Base-by-base conservation (phyloP, 148 eudicot genomes). In the Amaranthus cruentus region DNA sequence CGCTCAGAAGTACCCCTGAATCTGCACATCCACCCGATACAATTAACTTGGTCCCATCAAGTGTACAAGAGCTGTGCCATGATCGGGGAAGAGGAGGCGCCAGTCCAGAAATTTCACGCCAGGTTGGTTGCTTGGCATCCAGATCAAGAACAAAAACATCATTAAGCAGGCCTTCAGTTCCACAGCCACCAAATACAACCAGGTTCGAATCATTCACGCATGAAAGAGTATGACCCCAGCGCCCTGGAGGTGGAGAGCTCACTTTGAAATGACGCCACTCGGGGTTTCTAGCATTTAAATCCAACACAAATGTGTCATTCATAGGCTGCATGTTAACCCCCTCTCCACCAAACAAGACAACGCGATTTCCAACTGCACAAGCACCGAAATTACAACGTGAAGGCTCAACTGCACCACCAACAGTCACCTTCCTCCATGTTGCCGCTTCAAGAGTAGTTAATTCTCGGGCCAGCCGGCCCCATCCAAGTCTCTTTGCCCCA, bases 11-110 rank as follows among this genome's bases (percentile, higher is more conserved):
- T 58, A 93, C 98, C 28, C 98, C 98, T 4, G 98, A 93, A 80
- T 93, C 98, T 5, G 98, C 97, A 83, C 95, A 93, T 55, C 98
- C 98, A 65, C 98, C 98, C 0, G 98, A 93, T 52, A 93, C 98
- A 46, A 93, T 87, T 83, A 93, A 76, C 85, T 91, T 93, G 63
- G 92, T 89, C 59, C 98, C 98, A 50, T 93, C 98, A 7, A 93
- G 90, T 21, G 95, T 93, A 80, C 98, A 93, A 9, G 98, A 93
- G 85, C 98, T 91, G 75, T 93, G 98, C 98, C 98, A 93, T 43
- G 98, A 93, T 66, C 98, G 80, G 56, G 98, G 97, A 65, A 89
- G 85, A 4, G 98, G 98, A 62, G 98, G 98, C 71, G 95, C 95
- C 63, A 89, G 81, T 51, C 98, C 89, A 59, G 92, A 91, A 44